These are phyloP conservation scores for Raffaelea arxii DNA, from an alignment of 2,329 filamentous ascomycete genomes.

Conservation along the genomic window DNA sequence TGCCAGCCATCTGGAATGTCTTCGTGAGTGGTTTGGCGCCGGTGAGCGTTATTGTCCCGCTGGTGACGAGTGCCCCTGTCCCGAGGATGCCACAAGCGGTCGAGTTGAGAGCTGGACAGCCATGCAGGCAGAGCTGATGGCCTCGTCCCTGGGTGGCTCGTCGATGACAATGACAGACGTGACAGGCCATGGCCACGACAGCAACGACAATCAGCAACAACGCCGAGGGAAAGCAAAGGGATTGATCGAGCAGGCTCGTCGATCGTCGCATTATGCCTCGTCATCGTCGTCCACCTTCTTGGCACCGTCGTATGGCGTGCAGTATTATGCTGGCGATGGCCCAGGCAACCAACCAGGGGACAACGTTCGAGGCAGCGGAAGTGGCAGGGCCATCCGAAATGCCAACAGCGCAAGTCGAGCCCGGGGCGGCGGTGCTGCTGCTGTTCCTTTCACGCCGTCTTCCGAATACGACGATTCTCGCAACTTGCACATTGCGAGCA, in stretches of 20 bases:
- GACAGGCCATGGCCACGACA: neutral
- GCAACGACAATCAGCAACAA: neutral
- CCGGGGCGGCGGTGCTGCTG: neutral
- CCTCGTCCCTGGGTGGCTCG: neutral
- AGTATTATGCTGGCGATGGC: constrained; percentile 7
- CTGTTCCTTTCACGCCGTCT: no score
- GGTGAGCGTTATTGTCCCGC: constrained; percentile 50
- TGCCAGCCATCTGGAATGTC: constrained; percentile 48
- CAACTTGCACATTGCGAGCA: no score
- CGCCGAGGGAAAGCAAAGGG: constrained; percentile 1
- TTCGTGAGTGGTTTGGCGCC: constrained; percentile 47
- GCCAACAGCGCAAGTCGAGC: neutral
- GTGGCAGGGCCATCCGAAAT: neutral
- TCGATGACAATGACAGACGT: neutral
- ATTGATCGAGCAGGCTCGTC: constrained; percentile 13
- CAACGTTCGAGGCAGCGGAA: neutral
- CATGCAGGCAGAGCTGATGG: constrained; percentile 31
- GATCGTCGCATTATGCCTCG: constrained; percentile 11
- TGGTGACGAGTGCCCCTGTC: constrained; percentile 55
- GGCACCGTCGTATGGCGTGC: constrained; percentile 6
- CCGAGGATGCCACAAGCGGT: constrained; percentile 44
- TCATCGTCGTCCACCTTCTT: constrained; percentile 9
- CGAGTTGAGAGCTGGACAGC: constrained; percentile 54
- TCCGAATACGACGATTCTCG: no score
- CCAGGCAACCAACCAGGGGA: no score